phyloP scores from a whole-genome alignment of 257 asterid species.

The Forsythia viridissima region DNA sequence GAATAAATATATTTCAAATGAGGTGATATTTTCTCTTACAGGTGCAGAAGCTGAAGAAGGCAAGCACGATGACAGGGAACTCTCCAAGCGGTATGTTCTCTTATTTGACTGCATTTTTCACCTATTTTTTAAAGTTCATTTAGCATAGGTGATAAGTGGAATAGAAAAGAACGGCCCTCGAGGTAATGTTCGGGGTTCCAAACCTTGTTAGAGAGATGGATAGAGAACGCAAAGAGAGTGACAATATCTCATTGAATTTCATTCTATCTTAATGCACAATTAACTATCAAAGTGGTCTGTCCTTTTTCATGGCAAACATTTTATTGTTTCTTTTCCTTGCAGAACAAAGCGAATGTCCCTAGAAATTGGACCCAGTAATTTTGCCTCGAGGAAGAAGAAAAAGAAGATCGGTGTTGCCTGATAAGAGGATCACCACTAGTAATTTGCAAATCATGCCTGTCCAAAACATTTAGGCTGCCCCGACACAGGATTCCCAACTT shows the following conservation, averaged over 20 bases:
- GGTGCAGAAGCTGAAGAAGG: conserved; percentile 50
- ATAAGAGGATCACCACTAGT: conserved; percentile 14
- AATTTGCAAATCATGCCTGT: neutral
- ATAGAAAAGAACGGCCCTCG: neutral
- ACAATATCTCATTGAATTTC: neutral
- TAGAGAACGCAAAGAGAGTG: neutral
- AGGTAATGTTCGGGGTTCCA: neutral
- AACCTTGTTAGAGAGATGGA: neutral
- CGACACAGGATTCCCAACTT: neutral
- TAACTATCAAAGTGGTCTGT: neutral
- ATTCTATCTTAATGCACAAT: neutral
- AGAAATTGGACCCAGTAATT: conserved; percentile 77
- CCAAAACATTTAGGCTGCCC: neutral
- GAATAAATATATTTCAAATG: neutral
- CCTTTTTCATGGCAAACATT: neutral
- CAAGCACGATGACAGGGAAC: conserved; percentile 50
- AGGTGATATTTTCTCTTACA: conserved; percentile 30
- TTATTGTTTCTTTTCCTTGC: conserved; percentile 14
- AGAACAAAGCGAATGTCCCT: conserved; percentile 82
- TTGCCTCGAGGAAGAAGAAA: conserved; percentile 82
- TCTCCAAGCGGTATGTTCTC: conserved; percentile 59
- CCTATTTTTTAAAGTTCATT: neutral
- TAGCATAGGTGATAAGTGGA: neutral
- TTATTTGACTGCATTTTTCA: neutral
- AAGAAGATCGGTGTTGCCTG: conserved; percentile 49